Evolutionary conservation across 2,329 filamentous ascomycete genomes (phyloP), one percentile per base, ranked within the genome.

Genomic region (Sporothrix curviconia): DNA sequence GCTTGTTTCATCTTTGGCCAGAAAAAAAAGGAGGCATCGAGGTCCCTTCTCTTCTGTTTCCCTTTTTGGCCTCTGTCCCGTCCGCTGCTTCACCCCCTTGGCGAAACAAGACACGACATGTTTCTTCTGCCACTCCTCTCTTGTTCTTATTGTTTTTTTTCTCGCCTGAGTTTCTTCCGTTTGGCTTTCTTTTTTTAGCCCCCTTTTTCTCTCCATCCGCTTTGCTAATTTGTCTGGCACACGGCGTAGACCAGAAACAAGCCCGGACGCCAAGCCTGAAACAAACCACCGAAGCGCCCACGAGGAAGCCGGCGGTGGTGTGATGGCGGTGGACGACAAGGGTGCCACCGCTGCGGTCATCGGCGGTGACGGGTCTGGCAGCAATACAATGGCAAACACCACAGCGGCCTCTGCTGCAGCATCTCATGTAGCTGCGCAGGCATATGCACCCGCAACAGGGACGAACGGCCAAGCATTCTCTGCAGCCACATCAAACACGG

Each of bases 191-290:
- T 42, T 30, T 15, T 30, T 14, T 9, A 11, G 12, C 15, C 9
- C 25, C 15, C n/a, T 37, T 24, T 15, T 34, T n/a, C 17, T 25
- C 34, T 46, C 11, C 12, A 12, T 25, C 15, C n/a, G 25, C 8
- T 47, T 14, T 25, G 44, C 56, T 54, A 34, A 58, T 56, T 64
- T 63, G 15, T 30, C 22, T 50, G 25, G 7, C 25, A 56, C 72
- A 67, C 49, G 63, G 55, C 24, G 36, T 30, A 60, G 44, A 51
- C 25, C 17, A 42, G 40, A 60, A 49, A 55, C 56, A 25, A 60
- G 55, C 44, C 66, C 63, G 57, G 67, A 73, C 68, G 71, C 70
- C 72, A 72, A 74, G 71, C 63, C 64, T 65, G 69, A 68, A 67
- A 69, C 67, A 36, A 55, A 37, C 58, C 22, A 39, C 53, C 37